Evolutionary conservation across 805 yeast species (phyloP), one percentile per base, ranked within the genome.

Genomic region (Zygosaccharomyces siamensis): DNA sequence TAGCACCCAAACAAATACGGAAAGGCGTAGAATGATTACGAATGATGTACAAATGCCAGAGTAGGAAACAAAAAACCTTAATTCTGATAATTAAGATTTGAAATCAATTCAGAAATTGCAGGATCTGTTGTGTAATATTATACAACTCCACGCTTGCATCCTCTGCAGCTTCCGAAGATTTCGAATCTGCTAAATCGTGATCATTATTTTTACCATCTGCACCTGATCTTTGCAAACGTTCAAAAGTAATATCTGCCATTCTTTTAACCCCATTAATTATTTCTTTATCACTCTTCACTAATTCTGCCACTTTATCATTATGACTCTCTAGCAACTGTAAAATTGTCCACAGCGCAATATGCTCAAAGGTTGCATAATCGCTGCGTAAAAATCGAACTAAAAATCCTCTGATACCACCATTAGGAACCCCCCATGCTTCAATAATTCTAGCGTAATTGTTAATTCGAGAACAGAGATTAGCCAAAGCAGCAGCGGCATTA

Each of bases 401-500:
- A 64, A 93, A 93, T 24, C 89, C 93, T 52, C 80, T 77, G 50
- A 93, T 84, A 49, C 98, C 98, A 51, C 88, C 89, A 44, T 78
- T 79, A 38, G 96, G 95, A 50, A 73, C 72, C 20, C 78, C 73
- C 95, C 97, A 93, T 56, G 83, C 78, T 47, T 80, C 77, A 49
- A 89, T 76, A 52, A 93, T 87, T 55, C 84, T 83, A 50, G 82
- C 77, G 68, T 90, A 90, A 59, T 88, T 90, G 59, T 79, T 79
- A 32, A 92, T 88, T 69, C 97, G 81, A 4, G 97, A 89, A 57
- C 97, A 89, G 59, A 93, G 73, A 64, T 93, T 93, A 27, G 99
- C 99, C 57, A 93, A 77, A 1, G 99, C 98, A 32, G 99, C 99
- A 12, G 98, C 99, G 2, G 96, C 86, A 69, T 93, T 93, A 49